These are phyloP conservation scores for Colletotrichum eremochloae DNA, from an alignment of 2,329 filamentous ascomycete genomes.

Conservation along the genomic window DNA sequence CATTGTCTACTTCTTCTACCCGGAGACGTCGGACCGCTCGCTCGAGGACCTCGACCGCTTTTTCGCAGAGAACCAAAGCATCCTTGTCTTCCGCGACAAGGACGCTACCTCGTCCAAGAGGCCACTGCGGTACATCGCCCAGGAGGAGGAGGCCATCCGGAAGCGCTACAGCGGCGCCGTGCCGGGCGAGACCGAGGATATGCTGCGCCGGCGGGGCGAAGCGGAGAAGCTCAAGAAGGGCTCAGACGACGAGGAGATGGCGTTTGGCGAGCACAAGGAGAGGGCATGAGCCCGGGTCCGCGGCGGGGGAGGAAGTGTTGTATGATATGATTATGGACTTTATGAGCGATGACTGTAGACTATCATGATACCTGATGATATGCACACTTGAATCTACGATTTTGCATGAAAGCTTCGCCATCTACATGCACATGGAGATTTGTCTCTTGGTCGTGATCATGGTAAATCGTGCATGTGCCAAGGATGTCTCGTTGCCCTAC, in stretches of 20 bases:
- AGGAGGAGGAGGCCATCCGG: slow-evolving; percentile 46
- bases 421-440: accelerated
- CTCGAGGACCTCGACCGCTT: slow-evolving; percentile 46
- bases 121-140: slow-evolving; percentile 43
- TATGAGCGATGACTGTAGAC: slow-evolving; percentile 12
- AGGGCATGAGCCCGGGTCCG: neutral
- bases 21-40: slow-evolving; percentile 54
- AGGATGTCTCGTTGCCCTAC: neutral
- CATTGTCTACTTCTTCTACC: slow-evolving; percentile 63
- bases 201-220: slow-evolving; percentile 21
- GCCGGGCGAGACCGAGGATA: slow-evolving; percentile 16
- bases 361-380: slow-evolving; percentile 4
- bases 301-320: neutral
- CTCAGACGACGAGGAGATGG: slow-evolving; percentile 31
- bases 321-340: neutral
- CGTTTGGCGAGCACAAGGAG: slow-evolving; percentile 38
- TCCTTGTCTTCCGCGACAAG: slow-evolving; percentile 45
- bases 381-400: neutral
- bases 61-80: slow-evolving; percentile 46
- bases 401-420: neutral
- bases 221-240: slow-evolving; percentile 28
- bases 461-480: neutral
- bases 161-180: slow-evolving; percentile 19
- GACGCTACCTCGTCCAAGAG: slow-evolving; percentile 45
- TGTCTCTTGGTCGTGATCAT: neutral